Conservation (phyloP, 768 basidiomycete species). For the Leccinum ochraceum region DNA sequence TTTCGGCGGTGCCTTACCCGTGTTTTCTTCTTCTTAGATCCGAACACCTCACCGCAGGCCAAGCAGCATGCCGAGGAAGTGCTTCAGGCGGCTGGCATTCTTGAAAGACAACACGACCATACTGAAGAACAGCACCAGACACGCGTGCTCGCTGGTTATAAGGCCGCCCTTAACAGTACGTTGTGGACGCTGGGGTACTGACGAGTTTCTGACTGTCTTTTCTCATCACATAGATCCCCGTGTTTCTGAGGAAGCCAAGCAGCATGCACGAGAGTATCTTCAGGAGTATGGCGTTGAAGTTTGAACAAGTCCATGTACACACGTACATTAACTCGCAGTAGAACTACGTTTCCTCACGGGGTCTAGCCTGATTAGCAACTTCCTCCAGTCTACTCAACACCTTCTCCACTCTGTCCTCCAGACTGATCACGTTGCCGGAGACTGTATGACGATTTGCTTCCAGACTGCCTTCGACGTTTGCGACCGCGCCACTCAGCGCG, state of each 20-base stretch:
- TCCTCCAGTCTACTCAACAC: constrained; percentile 46
- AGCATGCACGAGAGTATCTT: constrained; percentile 46
- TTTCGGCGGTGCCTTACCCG: background rate
- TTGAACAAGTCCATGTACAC: constrained; percentile 3
- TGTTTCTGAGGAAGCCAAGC: constrained; percentile 50
- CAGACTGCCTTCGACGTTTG: constrained; percentile 73
- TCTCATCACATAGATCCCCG: constrained; percentile 38
- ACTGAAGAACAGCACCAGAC: constrained; percentile 42
- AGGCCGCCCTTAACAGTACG: constrained; percentile 54
- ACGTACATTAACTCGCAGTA: background rate
- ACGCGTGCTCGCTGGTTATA: constrained; percentile 56
- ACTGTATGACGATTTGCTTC: constrained; percentile 71
- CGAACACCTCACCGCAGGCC: constrained; percentile 46
- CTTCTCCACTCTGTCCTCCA: constrained; percentile 59
- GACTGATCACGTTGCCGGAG: constrained; percentile 68
- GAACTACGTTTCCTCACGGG: constrained; percentile 2
- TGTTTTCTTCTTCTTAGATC: constrained; percentile 29
- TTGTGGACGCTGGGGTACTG: background rate
- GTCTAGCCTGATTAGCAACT: constrained; percentile 25
- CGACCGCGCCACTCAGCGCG: constrained; percentile 69
- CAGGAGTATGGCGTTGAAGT: constrained; percentile 27
- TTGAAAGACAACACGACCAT: constrained; percentile 31
- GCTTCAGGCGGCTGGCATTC: constrained; percentile 45
- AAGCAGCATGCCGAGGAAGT: constrained; percentile 57
- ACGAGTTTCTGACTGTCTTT: background rate